Conservation (phyloP, 768 basidiomycete genomes). For the Tricholoma bakamatsutake region DNA sequence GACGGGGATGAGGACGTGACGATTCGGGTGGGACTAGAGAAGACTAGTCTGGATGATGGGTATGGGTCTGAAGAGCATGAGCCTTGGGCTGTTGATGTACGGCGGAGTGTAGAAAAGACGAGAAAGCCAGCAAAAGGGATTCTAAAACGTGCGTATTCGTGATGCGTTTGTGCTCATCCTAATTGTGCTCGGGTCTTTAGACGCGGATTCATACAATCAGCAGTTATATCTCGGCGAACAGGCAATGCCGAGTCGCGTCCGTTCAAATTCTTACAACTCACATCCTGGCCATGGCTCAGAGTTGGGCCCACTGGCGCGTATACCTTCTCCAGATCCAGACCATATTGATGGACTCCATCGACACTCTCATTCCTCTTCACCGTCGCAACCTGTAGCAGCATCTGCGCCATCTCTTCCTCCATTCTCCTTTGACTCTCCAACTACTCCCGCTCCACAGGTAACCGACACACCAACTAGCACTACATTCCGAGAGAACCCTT, state of each 20-base stretch:
- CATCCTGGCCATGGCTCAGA: constrained; percentile 45
- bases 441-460: constrained; percentile 35
- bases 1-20: constrained; percentile 71
- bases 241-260: constrained; percentile 44
- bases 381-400: constrained; percentile 15
- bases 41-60: constrained; percentile 42
- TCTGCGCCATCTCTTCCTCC: constrained; percentile 34
- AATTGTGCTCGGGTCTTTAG: constrained; percentile 28
- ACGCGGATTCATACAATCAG: constrained; percentile 67
- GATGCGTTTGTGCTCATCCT: neutral
- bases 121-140: constrained; percentile 76
- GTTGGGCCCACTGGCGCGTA: constrained; percentile 72
- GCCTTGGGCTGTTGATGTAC: constrained; percentile 72
- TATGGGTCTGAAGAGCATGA: constrained; percentile 52
- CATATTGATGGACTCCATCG: constrained; percentile 84
- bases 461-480: constrained; percentile 29
- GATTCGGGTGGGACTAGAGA: constrained; percentile 56
- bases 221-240: constrained; percentile 45
- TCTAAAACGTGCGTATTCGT: constrained; percentile 65
- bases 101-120: constrained; percentile 65
- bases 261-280: constrained; percentile 79
- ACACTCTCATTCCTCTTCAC: constrained; percentile 49
- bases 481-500: constrained; percentile 15
- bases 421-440: constrained; percentile 47
- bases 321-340: constrained; percentile 80